These are phyloP conservation scores for Thalassiosira exigua DNA, from an alignment of 352 stramenopile genomes.

Conservation along the genomic window DNA sequence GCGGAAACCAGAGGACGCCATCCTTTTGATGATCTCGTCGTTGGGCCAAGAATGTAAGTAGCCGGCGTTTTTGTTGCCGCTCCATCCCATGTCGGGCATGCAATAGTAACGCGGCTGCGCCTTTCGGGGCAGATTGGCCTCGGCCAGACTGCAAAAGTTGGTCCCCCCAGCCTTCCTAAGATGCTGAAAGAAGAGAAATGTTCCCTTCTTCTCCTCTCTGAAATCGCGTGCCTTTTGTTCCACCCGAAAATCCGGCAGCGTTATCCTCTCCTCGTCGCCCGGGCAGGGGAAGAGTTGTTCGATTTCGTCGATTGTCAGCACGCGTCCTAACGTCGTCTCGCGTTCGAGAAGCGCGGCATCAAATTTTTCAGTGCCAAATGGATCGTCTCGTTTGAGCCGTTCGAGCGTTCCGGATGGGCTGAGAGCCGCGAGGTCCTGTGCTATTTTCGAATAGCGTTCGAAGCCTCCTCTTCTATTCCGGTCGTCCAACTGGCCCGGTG, in stretches of 20 bases:
- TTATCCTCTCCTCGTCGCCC: constrained; percentile 55
- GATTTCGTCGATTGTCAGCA: constrained; percentile 63
- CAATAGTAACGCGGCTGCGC: constrained; percentile 77
- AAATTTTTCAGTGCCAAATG: constrained; percentile 73
- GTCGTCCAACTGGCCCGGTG: background rate
- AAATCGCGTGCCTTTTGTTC: constrained; percentile 59
- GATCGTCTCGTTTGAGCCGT: constrained; percentile 65
- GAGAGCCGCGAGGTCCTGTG: constrained; percentile 58
- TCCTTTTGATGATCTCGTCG: constrained; percentile 64
- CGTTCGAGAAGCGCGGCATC: constrained; percentile 59
- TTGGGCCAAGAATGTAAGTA: constrained; percentile 70
- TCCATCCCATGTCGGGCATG: constrained; percentile 79
- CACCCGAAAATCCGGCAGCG: constrained; percentile 69
- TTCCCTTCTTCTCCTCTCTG: constrained; percentile 45
- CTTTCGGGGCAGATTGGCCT: constrained; percentile 68
- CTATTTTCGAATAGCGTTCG: constrained; percentile 49
- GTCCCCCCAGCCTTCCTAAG: constrained; percentile 79
- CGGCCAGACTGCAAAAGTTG: constrained; percentile 78
- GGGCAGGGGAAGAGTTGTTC: constrained; percentile 76
- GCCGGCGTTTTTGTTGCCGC: constrained; percentile 61
- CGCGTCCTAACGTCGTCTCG: constrained; percentile 56
- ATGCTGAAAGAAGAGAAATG: constrained; percentile 82
- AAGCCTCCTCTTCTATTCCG: constrained; percentile 30
- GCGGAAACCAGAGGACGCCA: constrained; percentile 47
- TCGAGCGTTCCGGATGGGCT: constrained; percentile 50